Evolutionary conservation across 208 protist genomes (phyloP).

Genomic region (Sergeia podlipaevii): DNA sequence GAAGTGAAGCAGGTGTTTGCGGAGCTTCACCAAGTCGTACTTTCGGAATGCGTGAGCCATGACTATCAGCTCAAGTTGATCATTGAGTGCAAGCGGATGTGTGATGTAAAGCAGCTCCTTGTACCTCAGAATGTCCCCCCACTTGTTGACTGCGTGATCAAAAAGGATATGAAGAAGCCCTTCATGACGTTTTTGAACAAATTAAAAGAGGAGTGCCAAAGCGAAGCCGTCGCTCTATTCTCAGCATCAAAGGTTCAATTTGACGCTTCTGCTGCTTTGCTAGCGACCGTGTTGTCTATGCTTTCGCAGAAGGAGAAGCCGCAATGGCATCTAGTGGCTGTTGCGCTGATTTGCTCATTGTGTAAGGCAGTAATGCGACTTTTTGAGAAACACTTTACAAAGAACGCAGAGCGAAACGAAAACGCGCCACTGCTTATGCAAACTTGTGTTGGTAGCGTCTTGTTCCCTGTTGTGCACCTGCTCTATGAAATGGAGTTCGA

Average conservation of each 20-base stretch:
- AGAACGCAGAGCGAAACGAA: slow-evolving; percentile 15
- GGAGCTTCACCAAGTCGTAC: slow-evolving; percentile 58
- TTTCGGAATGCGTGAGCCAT: slow-evolving; percentile 76
- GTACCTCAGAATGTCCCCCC: slow-evolving; percentile 50
- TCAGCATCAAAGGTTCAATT: slow-evolving; percentile 9
- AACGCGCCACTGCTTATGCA: slow-evolving; percentile 43
- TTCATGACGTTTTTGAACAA: slow-evolving; percentile 79
- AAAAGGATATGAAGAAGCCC: slow-evolving; percentile 70
- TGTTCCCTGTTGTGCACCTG: slow-evolving; percentile 78
- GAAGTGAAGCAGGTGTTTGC: slow-evolving; percentile 56
- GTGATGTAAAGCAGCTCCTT: slow-evolving; percentile 61
- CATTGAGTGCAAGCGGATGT: slow-evolving; percentile 51
- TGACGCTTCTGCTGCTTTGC: slow-evolving; percentile 35
- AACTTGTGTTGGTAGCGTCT: slow-evolving; percentile 70
- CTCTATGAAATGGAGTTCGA: slow-evolving; percentile 64
- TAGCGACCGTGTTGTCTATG: slow-evolving; percentile 58
- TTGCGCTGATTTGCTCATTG: slow-evolving; percentile 66
- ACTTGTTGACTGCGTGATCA: slow-evolving; percentile 59
- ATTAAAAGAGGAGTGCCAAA: slow-evolving; percentile 66
- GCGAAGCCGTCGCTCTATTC: slow-evolving; percentile 52
- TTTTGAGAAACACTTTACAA: slow-evolving; percentile 42
- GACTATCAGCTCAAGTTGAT: slow-evolving; percentile 83
- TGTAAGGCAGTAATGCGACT: slow-evolving; percentile 50
- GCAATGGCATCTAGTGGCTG: slow-evolving; percentile 77
- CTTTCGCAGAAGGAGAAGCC: slow-evolving; percentile 52